Evolutionary conservation across 345 rosid genomes (phyloP).

Genomic region (Toxicodendron radicans): DNA sequence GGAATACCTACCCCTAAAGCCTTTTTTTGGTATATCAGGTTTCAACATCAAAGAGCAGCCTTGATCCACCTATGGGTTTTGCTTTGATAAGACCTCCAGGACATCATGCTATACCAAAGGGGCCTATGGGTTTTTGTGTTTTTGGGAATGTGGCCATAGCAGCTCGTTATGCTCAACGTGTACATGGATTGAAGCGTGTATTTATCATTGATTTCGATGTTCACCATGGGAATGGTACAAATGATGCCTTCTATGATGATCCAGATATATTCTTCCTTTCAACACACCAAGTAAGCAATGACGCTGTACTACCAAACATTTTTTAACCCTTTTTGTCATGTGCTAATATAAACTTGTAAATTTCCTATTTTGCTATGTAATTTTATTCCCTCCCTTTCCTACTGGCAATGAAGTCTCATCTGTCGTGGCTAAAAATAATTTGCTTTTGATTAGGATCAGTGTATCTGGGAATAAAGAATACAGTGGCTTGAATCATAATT

Average conservation of each 20-base stretch:
- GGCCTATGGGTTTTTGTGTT: slow-evolving; percentile 97
- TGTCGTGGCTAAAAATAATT: background rate
- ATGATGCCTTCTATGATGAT: slow-evolving; percentile 81
- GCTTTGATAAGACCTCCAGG: slow-evolving; percentile 97
- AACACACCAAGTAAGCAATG: slow-evolving; percentile 73
- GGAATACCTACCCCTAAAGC: background rate
- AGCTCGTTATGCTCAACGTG: slow-evolving; percentile 84
- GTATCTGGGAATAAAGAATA: background rate
- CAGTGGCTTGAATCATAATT: background rate
- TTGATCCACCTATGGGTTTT: slow-evolving; percentile 72
- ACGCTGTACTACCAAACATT: background rate
- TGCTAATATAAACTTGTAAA: slow-evolving; percentile 1
- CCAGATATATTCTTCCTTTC: slow-evolving; percentile 92
- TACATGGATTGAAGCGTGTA: slow-evolving; percentile 66
- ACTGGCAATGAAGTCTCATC: background rate
- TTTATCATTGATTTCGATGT: slow-evolving; percentile 93
- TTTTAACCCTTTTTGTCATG: background rate
- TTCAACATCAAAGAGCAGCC: slow-evolving; percentile 54
- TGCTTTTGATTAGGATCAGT: background rate
- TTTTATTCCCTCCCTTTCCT: background rate
- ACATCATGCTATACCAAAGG: slow-evolving; percentile 90
- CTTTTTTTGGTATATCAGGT: slow-evolving; percentile 43
- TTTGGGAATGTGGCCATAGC: slow-evolving; percentile 89
- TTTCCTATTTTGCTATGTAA: background rate
- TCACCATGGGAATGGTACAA: slow-evolving; percentile 96